Conservation (phyloP, 441 rosid species). For the Erodium chrysanthum region DNA sequence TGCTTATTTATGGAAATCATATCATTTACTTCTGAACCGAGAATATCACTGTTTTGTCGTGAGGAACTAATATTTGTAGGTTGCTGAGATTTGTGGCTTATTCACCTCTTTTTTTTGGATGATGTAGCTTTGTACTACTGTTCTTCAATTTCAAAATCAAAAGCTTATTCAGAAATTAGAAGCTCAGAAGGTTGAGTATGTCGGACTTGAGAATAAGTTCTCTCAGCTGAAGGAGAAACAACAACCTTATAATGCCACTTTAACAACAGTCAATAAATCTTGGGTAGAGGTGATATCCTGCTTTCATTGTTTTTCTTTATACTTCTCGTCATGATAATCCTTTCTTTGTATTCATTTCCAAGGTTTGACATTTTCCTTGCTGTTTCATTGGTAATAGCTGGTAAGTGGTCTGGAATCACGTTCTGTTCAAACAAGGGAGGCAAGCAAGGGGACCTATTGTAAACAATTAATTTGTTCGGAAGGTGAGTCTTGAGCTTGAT, state of each 20-base stretch:
- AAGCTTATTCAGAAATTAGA: conserved; percentile 80
- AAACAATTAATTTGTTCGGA: conserved; percentile 24
- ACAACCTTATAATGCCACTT: conserved; percentile 42
- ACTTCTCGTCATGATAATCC: background rate
- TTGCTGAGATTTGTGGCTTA: conserved; percentile 1
- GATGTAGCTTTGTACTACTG: conserved; percentile 63
- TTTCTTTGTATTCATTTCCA: background rate
- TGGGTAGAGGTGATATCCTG: conserved; percentile 54
- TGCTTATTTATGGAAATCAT: too few relatives aligned
- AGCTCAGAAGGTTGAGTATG: conserved; percentile 67
- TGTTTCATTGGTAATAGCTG: conserved; percentile 41
- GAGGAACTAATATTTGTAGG: background rate
- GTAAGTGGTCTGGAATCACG: conserved; percentile 49
- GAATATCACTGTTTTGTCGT: background rate
- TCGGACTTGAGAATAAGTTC: conserved; percentile 49
- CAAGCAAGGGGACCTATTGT: conserved; percentile 30
- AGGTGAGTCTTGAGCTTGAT: conserved; percentile 50
- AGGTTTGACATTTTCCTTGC: conserved; percentile 16
- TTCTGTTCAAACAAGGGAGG: conserved; percentile 40
- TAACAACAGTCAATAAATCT: conserved; percentile 53
- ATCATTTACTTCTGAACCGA: background rate
- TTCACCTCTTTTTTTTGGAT: conserved; percentile 14
- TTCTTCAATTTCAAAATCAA: conserved; percentile 80
- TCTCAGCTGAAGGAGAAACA: conserved; percentile 52
- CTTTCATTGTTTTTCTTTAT: conserved; percentile 2